Evolutionary conservation across 257 asterid genomes (phyloP).

Genomic region (Lycium ferocissimum): DNA sequence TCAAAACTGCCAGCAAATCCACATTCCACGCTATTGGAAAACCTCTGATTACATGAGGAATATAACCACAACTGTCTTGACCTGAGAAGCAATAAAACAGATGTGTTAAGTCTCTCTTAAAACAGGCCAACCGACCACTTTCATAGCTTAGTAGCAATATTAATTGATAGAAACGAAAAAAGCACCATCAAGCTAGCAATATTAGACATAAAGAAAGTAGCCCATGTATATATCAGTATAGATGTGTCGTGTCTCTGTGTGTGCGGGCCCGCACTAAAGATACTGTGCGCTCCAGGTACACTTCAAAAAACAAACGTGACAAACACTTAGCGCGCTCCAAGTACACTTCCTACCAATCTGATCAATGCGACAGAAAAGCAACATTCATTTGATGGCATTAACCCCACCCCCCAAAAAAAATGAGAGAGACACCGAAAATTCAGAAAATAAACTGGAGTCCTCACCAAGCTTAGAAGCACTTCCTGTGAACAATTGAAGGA

Average conservation of each 20-base stretch:
- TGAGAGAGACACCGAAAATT: background rate
- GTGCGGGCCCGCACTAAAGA: no score
- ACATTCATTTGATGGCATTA: no score
- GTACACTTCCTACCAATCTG: background rate
- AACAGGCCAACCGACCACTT: background rate
- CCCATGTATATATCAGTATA: no score
- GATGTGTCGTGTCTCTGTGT: no score
- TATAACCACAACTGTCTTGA: background rate
- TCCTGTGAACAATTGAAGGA: slow-evolving; percentile 32
- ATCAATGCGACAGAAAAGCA: no score
- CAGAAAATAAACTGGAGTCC: background rate
- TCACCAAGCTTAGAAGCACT: slow-evolving; percentile 22
- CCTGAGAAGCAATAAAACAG: background rate
- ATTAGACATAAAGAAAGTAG: no score
- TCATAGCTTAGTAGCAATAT: background rate
- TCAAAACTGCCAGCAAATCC: slow-evolving; percentile 31
- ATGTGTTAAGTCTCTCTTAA: background rate
- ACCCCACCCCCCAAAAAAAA: no score
- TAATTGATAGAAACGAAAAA: background rate
- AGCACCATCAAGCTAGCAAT: background rate
- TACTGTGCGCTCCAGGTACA: no score
- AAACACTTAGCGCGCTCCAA: background rate
- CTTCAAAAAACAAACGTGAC: no score
- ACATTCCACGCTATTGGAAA: background rate
- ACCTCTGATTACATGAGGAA: background rate